These are phyloP conservation scores for Pseudoperonospora humuli DNA, from an alignment of 352 stramenopile genomes.

Conservation along the genomic window DNA sequence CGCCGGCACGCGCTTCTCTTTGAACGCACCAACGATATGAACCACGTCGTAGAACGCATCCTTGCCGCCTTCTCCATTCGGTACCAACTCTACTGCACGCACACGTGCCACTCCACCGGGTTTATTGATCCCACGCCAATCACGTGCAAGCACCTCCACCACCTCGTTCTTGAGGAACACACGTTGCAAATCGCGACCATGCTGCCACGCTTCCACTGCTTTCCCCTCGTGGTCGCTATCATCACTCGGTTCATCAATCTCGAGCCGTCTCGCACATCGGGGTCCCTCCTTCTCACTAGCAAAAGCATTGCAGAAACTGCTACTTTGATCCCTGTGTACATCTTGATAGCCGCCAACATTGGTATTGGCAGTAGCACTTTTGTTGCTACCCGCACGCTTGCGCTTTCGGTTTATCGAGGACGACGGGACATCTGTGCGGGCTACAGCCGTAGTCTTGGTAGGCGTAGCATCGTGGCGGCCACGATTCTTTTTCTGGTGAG, in stretches of 20 bases:
- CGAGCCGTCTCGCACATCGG: constrained; percentile 33
- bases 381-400: constrained; percentile 29
- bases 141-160: too few relatives aligned
- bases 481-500: constrained; percentile 17
- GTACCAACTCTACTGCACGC: too few relatives aligned
- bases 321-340: constrained; percentile 6
- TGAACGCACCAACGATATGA: constrained; percentile 45
- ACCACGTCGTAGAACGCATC: constrained; percentile 53
- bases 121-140: too few relatives aligned
- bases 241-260: constrained; percentile 38
- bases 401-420: constrained; percentile 43
- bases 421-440: constrained; percentile 24
- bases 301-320: constrained; percentile 6
- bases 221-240: constrained; percentile 17
- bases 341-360: constrained; percentile 7
- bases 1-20: constrained; percentile 54
- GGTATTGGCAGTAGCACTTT: constrained; percentile 2
- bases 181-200: too few relatives aligned
- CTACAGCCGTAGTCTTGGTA: constrained; percentile 9
- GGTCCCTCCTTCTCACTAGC: constrained; percentile 14
- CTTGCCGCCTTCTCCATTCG: too few relatives aligned
- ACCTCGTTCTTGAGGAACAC: too few relatives aligned
- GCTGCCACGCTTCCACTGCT: constrained; percentile 10
- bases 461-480: constrained; percentile 21
- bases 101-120: too few relatives aligned